Percentiles rank a stretch among this genome's conserved stretches.
phyloP scores from a whole-genome alignment of 306 rosid species.

The Styphnolobium japonicum region DNA sequence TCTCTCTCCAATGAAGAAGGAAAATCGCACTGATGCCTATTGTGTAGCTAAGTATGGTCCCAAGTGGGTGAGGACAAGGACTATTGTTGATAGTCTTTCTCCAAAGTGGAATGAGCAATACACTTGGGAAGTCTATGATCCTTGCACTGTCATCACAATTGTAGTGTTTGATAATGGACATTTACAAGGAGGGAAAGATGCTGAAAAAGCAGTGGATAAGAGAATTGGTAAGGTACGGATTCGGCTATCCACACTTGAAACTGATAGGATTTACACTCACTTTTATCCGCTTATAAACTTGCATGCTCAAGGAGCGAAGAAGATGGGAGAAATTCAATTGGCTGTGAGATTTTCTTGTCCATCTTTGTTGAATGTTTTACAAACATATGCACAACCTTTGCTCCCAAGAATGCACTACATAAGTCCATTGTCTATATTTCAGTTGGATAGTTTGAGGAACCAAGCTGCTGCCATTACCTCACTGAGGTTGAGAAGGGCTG shows the following conservation, averaged over 20 bases:
- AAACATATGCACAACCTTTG: slow-evolving; percentile 30
- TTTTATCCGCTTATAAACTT: slow-evolving; percentile 41
- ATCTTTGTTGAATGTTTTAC: slow-evolving; percentile 30
- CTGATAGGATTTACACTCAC: slow-evolving; percentile 33
- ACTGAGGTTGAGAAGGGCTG: slow-evolving; percentile 23
- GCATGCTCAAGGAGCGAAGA: slow-evolving; percentile 35
- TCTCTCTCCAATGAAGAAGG: slow-evolving; percentile 39
- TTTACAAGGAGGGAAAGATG: slow-evolving; percentile 19
- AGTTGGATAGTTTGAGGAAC: slow-evolving; percentile 34
- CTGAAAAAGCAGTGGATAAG: neutral
- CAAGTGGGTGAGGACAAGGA: slow-evolving; percentile 45
- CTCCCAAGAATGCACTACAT: slow-evolving; percentile 42
- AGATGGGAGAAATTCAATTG: slow-evolving; percentile 50
- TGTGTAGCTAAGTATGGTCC: slow-evolving; percentile 46
- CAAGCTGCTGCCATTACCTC: slow-evolving; percentile 31
- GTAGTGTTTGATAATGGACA: slow-evolving; percentile 43
- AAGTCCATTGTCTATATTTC: slow-evolving; percentile 32
- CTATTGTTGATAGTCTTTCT: slow-evolving; percentile 21
- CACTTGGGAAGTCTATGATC: slow-evolving; percentile 44
- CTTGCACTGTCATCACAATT: slow-evolving; percentile 39
- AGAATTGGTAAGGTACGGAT: slow-evolving; percentile 43
- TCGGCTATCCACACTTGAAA: slow-evolving; percentile 41
- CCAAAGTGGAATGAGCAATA: slow-evolving; percentile 49
- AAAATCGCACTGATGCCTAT: slow-evolving; percentile 38
- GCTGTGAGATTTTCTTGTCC: slow-evolving; percentile 41